Evolutionary conservation across 169 alveolate species (phyloP).

Genomic region (Plasmodium coatneyi): DNA sequence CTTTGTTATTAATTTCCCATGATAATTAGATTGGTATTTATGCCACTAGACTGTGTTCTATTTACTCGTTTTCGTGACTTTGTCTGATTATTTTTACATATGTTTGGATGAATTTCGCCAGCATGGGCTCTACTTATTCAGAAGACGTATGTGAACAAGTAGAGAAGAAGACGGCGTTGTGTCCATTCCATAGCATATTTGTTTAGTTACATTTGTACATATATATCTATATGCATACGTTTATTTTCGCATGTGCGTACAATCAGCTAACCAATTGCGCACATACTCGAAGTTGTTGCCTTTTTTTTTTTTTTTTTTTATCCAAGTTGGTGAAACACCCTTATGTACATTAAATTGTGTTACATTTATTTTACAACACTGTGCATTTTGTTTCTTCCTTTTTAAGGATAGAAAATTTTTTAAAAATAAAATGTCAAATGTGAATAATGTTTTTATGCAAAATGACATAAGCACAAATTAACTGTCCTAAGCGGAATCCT

Average conservation of each 20-base stretch:
- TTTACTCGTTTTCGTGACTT: background rate
- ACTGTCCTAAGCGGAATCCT: background rate
- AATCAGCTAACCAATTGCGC: background rate
- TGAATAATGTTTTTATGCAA: background rate
- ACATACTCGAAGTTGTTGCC: background rate
- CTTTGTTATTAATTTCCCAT: slow-evolving; percentile 12
- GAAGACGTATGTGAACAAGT: background rate
- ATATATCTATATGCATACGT: background rate
- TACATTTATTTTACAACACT: background rate
- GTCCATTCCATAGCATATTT: background rate
- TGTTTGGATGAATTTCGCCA: slow-evolving; percentile 17
- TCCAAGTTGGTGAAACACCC: background rate
- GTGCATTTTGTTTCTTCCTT: background rate
- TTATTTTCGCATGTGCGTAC: background rate
- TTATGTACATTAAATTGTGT: background rate
- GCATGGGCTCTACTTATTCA: background rate
- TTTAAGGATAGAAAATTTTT: background rate
- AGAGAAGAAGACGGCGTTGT: background rate
- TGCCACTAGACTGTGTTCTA: slow-evolving; percentile 12
- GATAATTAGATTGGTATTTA: background rate
- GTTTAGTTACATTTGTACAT: background rate
- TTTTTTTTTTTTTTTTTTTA: background rate
- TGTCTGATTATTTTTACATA: slow-evolving; percentile 27
- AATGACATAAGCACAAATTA: background rate
- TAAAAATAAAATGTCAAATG: background rate